Evolutionary conservation across 164 flowering plant species (phyloP), one percentile per base, ranked within the genome.

Genomic region (Stephania yunnanensis): DNA sequence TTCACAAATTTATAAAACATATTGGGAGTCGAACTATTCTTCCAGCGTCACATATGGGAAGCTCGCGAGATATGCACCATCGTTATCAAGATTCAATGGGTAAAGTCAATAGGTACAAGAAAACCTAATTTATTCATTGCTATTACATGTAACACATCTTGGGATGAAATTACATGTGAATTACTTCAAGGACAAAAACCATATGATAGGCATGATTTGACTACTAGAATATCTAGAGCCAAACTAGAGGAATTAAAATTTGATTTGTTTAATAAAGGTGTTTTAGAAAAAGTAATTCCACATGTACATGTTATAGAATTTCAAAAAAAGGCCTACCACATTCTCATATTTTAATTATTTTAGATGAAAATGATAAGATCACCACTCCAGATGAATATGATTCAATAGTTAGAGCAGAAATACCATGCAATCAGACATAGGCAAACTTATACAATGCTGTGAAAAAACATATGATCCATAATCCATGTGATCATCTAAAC

Each of bases 61-160:
- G 77, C 1, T 78, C 79, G 0, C 46, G 76, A 9, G 80, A 76
- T 20, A 82, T 82, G 81, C 10, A 36, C 0, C 31, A 29, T 0
- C 15, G 68, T 6, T 78, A 67, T 58, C 6, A 66, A 2, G 80
- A 80, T 76, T 81, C 69, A 17, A 82, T 80, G 81, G 31, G 77
- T 0, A 52, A 80, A n/a, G 78, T 81, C 0, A 44, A 64, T 44
- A 22, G 46, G 2, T 75, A 64, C 71, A 76, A 80, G n/a, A 8
- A 81, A 75, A 25, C 77, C 80, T 0, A 65, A 81, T n/a, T 3
- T 78, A 0, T 80, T 83, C 22, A 46, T 80, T 0, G 78, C 80
- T 11, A 69, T 80, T 71, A 81, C 80, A 15, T 84, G 80, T 53
- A 84, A 82, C 17, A 68, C 80, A 20, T 0, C 7, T 0, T 78